A percentile compares a stretch with the other conserved stretches of the same genome.
phyloP scores from a whole-genome alignment of 164 flowering plant species.

The Malania oleifera region DNA sequence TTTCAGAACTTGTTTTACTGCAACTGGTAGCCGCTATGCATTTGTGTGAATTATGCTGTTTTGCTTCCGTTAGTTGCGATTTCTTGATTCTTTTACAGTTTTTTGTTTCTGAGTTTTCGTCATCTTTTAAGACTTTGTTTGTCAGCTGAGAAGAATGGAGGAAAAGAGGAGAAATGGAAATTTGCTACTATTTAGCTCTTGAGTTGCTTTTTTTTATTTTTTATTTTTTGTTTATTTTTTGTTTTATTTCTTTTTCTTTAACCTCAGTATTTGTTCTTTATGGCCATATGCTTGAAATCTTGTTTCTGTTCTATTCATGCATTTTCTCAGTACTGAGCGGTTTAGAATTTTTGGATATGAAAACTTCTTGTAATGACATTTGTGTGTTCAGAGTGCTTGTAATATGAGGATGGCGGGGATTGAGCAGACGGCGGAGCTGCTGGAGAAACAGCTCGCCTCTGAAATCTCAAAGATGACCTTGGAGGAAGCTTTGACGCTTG shows the following conservation, averaged over 20 bases:
- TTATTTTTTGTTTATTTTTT: not conserved
- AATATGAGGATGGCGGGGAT: conserved; percentile 74
- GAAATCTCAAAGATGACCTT: conserved; percentile 75
- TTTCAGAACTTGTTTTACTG: too few relatives aligned
- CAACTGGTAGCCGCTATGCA: not conserved
- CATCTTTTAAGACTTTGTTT: conserved; percentile 4
- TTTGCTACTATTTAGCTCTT: too few relatives aligned
- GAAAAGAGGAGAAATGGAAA: not conserved
- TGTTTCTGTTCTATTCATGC: not conserved
- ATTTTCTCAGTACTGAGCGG: not conserved
- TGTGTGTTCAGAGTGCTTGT: conserved; percentile 57
- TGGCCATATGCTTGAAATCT: too few relatives aligned
- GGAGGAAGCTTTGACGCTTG: conserved; percentile 75
- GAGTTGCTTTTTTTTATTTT: not conserved
- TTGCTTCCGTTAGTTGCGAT: not conserved
- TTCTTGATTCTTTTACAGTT: not conserved
- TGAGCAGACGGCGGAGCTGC: conserved; percentile 62
- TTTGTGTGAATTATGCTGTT: conserved; percentile 3
- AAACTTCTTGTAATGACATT: not conserved
- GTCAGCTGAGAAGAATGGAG: conserved; percentile 6
- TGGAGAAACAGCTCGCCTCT: conserved; percentile 72
- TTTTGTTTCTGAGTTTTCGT: not conserved
- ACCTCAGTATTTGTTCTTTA: too few relatives aligned
- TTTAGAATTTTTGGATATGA: not conserved
- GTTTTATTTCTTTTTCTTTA: not conserved